Conservation (phyloP, 2,329 filamentous ascomycete species). For the Raffaelea ambrosiae region DNA sequence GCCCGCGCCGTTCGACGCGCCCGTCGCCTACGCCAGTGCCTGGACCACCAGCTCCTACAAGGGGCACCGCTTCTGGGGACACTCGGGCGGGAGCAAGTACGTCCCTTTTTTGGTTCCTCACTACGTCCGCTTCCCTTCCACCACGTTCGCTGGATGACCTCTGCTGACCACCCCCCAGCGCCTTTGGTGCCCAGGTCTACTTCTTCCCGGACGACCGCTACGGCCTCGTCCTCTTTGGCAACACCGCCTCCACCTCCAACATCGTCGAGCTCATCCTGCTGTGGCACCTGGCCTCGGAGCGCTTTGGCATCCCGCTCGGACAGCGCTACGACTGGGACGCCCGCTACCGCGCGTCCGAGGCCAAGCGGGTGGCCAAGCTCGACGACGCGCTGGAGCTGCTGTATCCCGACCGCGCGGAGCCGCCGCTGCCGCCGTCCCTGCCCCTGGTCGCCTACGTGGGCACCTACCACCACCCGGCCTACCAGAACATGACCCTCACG, state of each 20-base stretch:
- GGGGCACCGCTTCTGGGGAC: slow-evolving; percentile 31
- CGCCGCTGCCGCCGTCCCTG: slow-evolving; percentile 23
- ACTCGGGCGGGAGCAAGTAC: slow-evolving; percentile 35
- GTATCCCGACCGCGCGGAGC: slow-evolving; percentile 28
- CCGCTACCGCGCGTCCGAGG: slow-evolving; percentile 13
- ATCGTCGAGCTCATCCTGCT: slow-evolving; percentile 21
- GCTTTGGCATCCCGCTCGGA: slow-evolving; percentile 22
- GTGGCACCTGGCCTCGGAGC: slow-evolving; percentile 32
- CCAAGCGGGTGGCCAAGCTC: slow-evolving; percentile 10
- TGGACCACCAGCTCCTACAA: slow-evolving; percentile 29
- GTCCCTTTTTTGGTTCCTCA: slow-evolving; percentile 5
- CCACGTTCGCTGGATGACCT: background rate
- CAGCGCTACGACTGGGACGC: slow-evolving; percentile 27
- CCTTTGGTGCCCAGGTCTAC: slow-evolving; percentile 32
- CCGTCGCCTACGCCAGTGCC: slow-evolving; percentile 31
- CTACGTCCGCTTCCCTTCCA: background rate
- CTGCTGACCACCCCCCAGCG: too few species aligned
- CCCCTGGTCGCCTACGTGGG: slow-evolving; percentile 28
- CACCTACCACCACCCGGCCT: slow-evolving; percentile 35
- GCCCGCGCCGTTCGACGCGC: slow-evolving; percentile 20
- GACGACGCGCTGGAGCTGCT: slow-evolving; percentile 23
- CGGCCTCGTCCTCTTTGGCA: slow-evolving; percentile 33
- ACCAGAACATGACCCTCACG: slow-evolving; percentile 23
- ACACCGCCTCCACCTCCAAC: slow-evolving; percentile 32
- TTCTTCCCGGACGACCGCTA: slow-evolving; percentile 35